Conservation (phyloP, 139 green algal genomes). For the Ostreobium quekettii region DNA sequence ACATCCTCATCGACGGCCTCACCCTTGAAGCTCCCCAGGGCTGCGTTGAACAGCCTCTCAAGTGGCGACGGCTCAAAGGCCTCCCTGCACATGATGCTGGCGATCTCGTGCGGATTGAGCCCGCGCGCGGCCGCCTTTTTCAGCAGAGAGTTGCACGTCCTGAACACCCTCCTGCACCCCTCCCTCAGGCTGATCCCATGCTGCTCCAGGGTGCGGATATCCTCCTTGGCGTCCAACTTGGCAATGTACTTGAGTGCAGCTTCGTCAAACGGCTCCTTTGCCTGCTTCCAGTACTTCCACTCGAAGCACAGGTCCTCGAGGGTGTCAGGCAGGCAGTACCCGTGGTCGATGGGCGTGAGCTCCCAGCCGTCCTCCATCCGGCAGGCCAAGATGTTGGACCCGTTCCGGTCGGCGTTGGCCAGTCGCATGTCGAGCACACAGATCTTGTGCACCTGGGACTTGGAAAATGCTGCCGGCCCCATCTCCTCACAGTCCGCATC, state of each 20-base stretch:
- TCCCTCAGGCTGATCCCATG: slow-evolving; percentile 38
- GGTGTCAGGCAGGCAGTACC: slow-evolving; percentile 41
- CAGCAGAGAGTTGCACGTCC: slow-evolving; percentile 40
- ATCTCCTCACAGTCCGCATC: slow-evolving; percentile 59
- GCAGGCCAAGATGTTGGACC: slow-evolving; percentile 47
- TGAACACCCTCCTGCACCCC: slow-evolving; percentile 45
- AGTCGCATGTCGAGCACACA: slow-evolving; percentile 53
- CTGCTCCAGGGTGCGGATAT: slow-evolving; percentile 32
- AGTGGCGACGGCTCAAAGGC: slow-evolving; percentile 26
- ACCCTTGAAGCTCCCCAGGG: no score
- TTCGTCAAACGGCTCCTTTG: slow-evolving; percentile 33
- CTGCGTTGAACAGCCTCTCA: slow-evolving; percentile 47
- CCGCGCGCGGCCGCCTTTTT: slow-evolving; percentile 34
- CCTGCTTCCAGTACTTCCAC: slow-evolving; percentile 43
- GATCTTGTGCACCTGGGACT: slow-evolving; percentile 51
- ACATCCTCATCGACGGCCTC: no score
- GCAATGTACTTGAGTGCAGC: slow-evolving; percentile 39
- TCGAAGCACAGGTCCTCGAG: slow-evolving; percentile 53
- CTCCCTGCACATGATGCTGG: slow-evolving; percentile 23
- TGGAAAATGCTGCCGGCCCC: slow-evolving; percentile 34
- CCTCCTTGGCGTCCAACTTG: slow-evolving; percentile 34
- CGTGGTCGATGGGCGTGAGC: slow-evolving; percentile 60
- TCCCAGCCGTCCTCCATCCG: slow-evolving; percentile 19
- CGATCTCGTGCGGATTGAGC: slow-evolving; percentile 40
- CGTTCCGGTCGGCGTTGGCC: slow-evolving; percentile 60